Conservation (phyloP, 805 yeast genomes). For the Sugiyamaella marilandica region DNA sequence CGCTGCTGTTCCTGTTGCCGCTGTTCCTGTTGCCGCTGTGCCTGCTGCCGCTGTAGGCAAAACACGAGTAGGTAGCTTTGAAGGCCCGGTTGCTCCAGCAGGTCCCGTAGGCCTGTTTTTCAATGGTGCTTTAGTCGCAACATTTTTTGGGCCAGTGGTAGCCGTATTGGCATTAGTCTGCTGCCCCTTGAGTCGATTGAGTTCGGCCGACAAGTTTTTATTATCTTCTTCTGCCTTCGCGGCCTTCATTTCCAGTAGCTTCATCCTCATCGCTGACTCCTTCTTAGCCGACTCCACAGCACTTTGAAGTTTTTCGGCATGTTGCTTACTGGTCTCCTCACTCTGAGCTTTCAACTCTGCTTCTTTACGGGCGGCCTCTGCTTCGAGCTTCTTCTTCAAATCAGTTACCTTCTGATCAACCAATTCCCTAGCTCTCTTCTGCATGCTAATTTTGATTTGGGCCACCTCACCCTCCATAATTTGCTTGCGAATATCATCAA, state of each 20-base stretch:
- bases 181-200: constrained; percentile 1
- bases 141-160: background rate
- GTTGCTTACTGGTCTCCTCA: constrained; percentile 32
- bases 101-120: background rate
- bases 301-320: constrained; percentile 16
- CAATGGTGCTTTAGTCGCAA: background rate
- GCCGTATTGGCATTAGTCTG: background rate
- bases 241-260: constrained; percentile 50
- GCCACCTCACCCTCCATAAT: constrained; percentile 2
- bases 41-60: background rate
- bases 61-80: background rate
- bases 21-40: background rate
- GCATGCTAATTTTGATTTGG: background rate
- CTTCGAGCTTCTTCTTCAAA: constrained; percentile 18
- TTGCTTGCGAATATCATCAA: background rate
- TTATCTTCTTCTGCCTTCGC: constrained; percentile 45
- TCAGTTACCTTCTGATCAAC: constrained; percentile 15
- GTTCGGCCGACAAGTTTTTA: constrained; percentile 10
- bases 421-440: background rate
- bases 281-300: constrained; percentile 42
- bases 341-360: constrained; percentile 8
- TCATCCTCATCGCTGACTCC: constrained; percentile 54
- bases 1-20: background rate
- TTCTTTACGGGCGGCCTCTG: constrained; percentile 21
- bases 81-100: background rate